Evolutionary conservation across 192 early-diverging fungal genomes (phyloP), one percentile per base, ranked within the genome.

Genomic region (Phlyctochytrium bullatum): DNA sequence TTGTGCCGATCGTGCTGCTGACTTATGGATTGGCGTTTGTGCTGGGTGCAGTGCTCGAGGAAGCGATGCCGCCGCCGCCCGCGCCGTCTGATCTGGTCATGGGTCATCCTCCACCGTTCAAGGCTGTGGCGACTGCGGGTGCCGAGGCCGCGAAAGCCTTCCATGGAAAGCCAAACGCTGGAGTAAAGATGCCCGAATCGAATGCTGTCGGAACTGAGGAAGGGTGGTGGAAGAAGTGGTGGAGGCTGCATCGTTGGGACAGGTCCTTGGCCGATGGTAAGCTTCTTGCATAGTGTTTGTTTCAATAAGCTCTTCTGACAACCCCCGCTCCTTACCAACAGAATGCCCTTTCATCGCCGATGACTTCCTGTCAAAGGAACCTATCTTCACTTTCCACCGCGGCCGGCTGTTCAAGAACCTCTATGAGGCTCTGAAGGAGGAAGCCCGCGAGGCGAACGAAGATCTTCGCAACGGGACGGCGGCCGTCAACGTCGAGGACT

Each of bases 321-420:
- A 50, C 54, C 6, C 27, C 25, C 20, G 6, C 54, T 10, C 20
- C 16, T 10, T 57, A 10, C 10, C 27, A 28, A 10, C 25, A 57
- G 54, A 20, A 12, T 64, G 69, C 54, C 62, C 70, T 12, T 66
- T 66, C 40, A n/a, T 51, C 24, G 27, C 12, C 64, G 50, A 36
- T 54, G 34, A 25, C 29, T 47, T 57, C 24, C 56, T 12, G 56
- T 56, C 1, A 25, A 16, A 4, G 36, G 63, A 10, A 52, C 66
- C 56, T 72, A 36, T 36, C 34, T 32, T 27, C 16, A n/a, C 23
- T 66, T 52, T 28, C 53, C 63, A 14, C 70, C 70, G n/a, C n/a
- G n/a, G n/a, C 6, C 53, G 58, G 34, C 54, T 72, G 20, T 66
- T 66, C 54, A 52, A 20, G 2, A 28, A 29, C 16, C 58, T 72